Evolutionary conservation across 116 monocot species (phyloP).

Genomic region (Posidonia oceanica): DNA sequence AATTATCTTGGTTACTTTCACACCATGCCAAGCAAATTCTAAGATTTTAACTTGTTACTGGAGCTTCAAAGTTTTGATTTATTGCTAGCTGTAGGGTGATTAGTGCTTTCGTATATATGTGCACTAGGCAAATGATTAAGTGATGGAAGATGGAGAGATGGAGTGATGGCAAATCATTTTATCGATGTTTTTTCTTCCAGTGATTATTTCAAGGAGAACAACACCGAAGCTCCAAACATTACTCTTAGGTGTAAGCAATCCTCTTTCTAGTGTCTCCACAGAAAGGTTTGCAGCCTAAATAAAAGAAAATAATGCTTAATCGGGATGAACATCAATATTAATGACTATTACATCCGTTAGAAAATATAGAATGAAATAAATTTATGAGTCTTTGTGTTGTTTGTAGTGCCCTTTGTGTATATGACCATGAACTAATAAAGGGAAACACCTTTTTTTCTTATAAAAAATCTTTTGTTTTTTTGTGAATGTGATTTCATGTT

Average conservation of each 20-base stretch:
- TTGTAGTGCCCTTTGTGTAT: not conserved
- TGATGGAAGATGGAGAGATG: too few relatives aligned
- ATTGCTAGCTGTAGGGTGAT: too few relatives aligned
- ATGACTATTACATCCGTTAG: too few relatives aligned
- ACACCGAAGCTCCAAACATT: conserved; percentile 80
- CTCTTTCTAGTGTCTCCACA: conserved; percentile 57
- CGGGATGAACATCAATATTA: not conserved
- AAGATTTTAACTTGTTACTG: too few relatives aligned
- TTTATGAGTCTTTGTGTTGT: not conserved
- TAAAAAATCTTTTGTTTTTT: not conserved
- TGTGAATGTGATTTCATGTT: not conserved
- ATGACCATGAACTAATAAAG: too few relatives aligned
- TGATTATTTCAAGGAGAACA: conserved; percentile 63
- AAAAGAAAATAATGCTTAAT: not conserved
- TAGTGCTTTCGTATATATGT: too few relatives aligned
- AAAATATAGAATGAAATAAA: too few relatives aligned
- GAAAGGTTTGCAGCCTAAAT: conserved; percentile 23
- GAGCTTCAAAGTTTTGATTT: too few relatives aligned
- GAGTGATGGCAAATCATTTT: too few relatives aligned
- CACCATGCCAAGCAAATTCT: too few relatives aligned
- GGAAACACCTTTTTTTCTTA: not conserved
- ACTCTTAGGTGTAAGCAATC: conserved; percentile 70
- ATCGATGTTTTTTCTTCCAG: conserved; percentile 64
- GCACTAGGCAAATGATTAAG: too few relatives aligned
- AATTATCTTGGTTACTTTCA: too few relatives aligned